Evolutionary conservation across 768 basidiomycete species (phyloP).

Genomic region (Daedaleopsis nitida): DNA sequence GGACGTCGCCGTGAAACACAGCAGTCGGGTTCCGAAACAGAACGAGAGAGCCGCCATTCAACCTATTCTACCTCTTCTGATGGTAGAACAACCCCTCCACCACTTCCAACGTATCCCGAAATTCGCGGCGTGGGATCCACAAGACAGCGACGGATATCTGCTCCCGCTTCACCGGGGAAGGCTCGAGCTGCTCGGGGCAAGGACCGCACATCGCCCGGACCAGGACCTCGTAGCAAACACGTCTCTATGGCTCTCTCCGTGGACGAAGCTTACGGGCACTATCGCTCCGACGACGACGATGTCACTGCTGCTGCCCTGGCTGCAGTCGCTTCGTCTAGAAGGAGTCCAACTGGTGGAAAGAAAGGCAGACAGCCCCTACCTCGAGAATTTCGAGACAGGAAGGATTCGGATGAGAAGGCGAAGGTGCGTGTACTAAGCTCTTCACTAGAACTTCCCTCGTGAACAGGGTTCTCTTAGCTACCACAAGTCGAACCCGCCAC

Average conservation of each 20-base stretch:
- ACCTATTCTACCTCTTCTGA: conserved; percentile 35
- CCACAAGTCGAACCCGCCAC: conserved; percentile 25
- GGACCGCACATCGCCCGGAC: conserved; percentile 39
- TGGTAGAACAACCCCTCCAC: conserved; percentile 42
- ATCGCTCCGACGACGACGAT: conserved; percentile 36
- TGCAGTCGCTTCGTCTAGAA: conserved; percentile 58
- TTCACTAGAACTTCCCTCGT: neutral
- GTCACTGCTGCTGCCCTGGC: conserved; percentile 61
- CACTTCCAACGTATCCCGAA: conserved; percentile 30
- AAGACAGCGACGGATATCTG: conserved; percentile 49
- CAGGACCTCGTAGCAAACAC: conserved; percentile 43
- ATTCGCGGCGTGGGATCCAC: conserved; percentile 26
- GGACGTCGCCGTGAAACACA: conserved; percentile 28
- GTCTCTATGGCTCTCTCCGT: conserved; percentile 38
- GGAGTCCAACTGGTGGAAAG: conserved; percentile 45
- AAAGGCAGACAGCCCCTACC: conserved; percentile 54
- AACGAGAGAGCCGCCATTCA: conserved; percentile 56
- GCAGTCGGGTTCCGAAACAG: conserved; percentile 79
- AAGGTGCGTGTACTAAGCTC: conserved; percentile 36
- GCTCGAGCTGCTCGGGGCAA: conserved; percentile 18
- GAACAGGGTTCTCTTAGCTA: conserved; percentile 3
- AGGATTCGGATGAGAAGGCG: conserved; percentile 46
- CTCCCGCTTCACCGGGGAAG: conserved; percentile 49
- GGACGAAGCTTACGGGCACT: conserved; percentile 22
- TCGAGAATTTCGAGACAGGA: conserved; percentile 46